These are phyloP conservation scores for Sextonia rubra DNA, from an alignment of 164 flowering plant species.

Conservation along the genomic window DNA sequence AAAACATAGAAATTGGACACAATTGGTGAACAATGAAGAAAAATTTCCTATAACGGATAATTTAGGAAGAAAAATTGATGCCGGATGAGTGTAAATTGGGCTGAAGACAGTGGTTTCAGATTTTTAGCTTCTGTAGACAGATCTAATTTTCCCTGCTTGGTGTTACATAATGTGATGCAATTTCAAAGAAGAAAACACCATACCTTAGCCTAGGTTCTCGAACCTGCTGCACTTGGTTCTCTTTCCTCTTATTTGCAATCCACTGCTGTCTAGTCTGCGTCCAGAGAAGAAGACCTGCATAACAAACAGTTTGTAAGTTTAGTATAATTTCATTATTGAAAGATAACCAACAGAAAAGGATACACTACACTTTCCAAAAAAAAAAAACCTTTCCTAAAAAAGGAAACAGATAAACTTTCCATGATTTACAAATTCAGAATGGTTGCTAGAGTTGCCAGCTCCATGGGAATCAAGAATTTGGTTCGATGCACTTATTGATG, in stretches of 20 bases:
- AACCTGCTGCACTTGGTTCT: slow-evolving; percentile 23
- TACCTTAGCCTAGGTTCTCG: slow-evolving; percentile 56
- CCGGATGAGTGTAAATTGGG: background rate
- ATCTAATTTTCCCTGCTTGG: background rate
- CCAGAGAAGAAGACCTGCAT: slow-evolving; percentile 68
- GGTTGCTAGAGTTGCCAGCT: slow-evolving; percentile 32
- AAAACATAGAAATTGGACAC: no score
- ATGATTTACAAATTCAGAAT: slow-evolving; percentile 66
- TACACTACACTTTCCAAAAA: background rate
- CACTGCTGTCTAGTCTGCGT: slow-evolving; percentile 65
- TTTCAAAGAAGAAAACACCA: background rate
- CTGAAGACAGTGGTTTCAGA: background rate
- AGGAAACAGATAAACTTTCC: slow-evolving; percentile 34
- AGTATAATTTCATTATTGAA: background rate
- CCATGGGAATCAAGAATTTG: slow-evolving; percentile 33
- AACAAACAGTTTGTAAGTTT: background rate
- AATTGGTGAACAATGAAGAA: no score
- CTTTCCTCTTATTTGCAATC: slow-evolving; percentile 39
- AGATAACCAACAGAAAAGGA: background rate
- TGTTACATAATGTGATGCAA: background rate
- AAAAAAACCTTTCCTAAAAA: background rate
- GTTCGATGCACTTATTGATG: slow-evolving; percentile 63
- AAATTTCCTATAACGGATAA: no score
- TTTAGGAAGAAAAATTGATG: no score
- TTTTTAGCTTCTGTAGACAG: no score